Percentiles rank a stretch among this genome's conserved stretches.
Evolutionary conservation across 371 early-diverging fungal species (phyloP).

Genomic region (Mucor saturninus): DNA sequence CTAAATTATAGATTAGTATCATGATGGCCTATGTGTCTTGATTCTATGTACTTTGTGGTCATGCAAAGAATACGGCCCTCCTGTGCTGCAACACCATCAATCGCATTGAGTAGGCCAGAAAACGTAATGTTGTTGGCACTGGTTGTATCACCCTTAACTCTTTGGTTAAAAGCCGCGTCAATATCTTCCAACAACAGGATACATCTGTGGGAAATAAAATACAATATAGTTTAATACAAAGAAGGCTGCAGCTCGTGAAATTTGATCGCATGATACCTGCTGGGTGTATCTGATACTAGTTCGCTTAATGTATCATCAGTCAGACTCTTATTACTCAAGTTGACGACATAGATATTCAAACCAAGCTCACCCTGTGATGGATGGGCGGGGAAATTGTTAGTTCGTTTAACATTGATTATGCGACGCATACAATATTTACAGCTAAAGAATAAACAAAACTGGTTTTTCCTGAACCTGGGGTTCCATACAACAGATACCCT

Average conservation of each 20-base stretch:
- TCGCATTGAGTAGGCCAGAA: constrained; percentile 77
- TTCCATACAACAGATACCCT: constrained; percentile 76
- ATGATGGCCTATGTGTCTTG: no score
- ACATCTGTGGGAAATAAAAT: constrained; percentile 50
- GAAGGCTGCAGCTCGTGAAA: not conserved
- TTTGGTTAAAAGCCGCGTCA: constrained; percentile 93
- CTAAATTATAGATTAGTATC: constrained; percentile 49
- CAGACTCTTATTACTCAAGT: constrained; percentile 83
- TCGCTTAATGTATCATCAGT: constrained; percentile 91
- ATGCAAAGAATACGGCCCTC: constrained; percentile 80
- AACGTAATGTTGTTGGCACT: constrained; percentile 53
- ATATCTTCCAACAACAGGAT: constrained; percentile 96
- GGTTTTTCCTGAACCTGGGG: constrained; percentile 89
- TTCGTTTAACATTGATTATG: constrained; percentile 80
- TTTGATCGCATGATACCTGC: constrained; percentile 28
- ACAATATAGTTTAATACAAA: not conserved
- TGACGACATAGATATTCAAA: constrained; percentile 93
- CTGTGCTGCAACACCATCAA: constrained; percentile 85
- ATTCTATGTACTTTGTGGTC: constrained; percentile 74
- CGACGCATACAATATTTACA: no score
- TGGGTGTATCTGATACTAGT: constrained; percentile 88
- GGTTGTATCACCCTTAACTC: constrained; percentile 39
- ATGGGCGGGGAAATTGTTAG: not conserved
- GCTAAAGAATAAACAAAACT: constrained; percentile 67
- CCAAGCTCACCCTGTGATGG: constrained; percentile 74